Percentiles rank a stretch among this genome's conserved stretches.
Conservation (phyloP, 1,284 basidiomycete genomes). For the Sporisorium iseilematis-ciliati region DNA sequence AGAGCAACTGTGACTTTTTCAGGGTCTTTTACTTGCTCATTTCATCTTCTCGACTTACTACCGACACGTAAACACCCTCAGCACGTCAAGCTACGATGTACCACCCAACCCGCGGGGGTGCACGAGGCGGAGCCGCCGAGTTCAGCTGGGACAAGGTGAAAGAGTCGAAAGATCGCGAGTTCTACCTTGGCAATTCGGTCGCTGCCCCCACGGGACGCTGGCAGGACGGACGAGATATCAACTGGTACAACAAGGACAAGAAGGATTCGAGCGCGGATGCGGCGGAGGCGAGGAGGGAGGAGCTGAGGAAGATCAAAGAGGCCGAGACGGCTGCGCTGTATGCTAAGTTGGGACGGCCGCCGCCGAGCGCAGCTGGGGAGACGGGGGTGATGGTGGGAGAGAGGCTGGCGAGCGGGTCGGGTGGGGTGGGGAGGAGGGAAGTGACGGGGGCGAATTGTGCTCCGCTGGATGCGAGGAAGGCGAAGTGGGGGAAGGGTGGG, state of each 20-base stretch:
- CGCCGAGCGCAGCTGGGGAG: conserved; percentile 9
- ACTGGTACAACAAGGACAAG: conserved; percentile 67
- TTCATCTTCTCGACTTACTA: no score
- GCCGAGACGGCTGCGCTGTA: conserved; percentile 63
- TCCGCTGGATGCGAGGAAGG: conserved; percentile 21
- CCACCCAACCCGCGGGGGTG: conserved; percentile 54
- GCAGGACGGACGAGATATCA: conserved; percentile 66
- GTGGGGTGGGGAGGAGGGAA: conserved; percentile 16
- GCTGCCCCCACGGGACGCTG: conserved; percentile 67
- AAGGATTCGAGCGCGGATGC: conserved; percentile 7
- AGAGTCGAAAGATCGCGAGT: conserved; percentile 66
- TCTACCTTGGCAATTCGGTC: conserved; percentile 68
- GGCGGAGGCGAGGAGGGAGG: conserved; percentile 52
- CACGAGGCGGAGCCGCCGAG: conserved; percentile 65
- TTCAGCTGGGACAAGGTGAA: conserved; percentile 67
- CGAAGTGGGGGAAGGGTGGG: conserved; percentile 28
- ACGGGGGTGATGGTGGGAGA: conserved; percentile 25
- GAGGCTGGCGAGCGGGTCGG: conserved; percentile 37
- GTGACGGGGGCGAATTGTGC: conserved; percentile 52
- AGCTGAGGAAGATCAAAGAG: conserved; percentile 60
- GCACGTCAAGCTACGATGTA: conserved; percentile 9
- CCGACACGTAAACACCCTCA: neutral
- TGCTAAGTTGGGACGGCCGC: conserved; percentile 42
- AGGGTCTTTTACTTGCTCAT: no score
- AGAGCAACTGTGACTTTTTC: neutral